Base-by-base conservation (phyloP, 352 stramenopile species). In the Pythium biforme region DNA sequence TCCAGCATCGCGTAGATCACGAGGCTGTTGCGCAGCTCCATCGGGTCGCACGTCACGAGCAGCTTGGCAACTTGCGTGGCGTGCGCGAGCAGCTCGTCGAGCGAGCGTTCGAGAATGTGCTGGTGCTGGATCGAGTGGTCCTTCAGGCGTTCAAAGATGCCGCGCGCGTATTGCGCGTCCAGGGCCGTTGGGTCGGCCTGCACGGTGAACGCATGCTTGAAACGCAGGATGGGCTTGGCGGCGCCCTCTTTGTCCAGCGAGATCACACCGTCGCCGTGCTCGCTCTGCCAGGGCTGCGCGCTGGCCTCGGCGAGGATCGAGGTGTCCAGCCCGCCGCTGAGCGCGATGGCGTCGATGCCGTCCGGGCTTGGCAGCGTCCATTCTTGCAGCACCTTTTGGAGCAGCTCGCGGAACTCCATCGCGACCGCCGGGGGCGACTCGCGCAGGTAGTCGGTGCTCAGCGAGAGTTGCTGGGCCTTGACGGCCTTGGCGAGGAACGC, bases 1-100 rank as follows among this genome's bases (percentile, higher is more conserved):
- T 76, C 48, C 15, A 97, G 72, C 4, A 82, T 81, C 9, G 80
- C 75, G 33, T 93, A 90, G 55, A 97, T 89, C 19, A 96, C 86
- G 8, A 96, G 53, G 41, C 77, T 90, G 58, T 97, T 97, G 34
- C 89, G 80, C 8, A 97, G 70, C 29, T 93, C 80, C 89, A 96
- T 96, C 2, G 83, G 85, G 57, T 97, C 86, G 48, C 82, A 96
- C 19, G 81, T 88, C 40, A 68, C 68, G 37, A 96, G 65, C 17
- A 88, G 47, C 29, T 79, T 69, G n/a, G 79, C 66, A 10, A 86
- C 80, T 19, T 65, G 52, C 0, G 50, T 62, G 3, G 74, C 74
- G 57, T 80, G 73, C 15, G 27, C 19, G 6, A 90, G 55, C 4
- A 97, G 59, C 26, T 84, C 72, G 1, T 90, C 77, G 11, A 92